Evolutionary conservation across 208 protist species (phyloP).

Genomic region (Leishmania braziliensis): DNA sequence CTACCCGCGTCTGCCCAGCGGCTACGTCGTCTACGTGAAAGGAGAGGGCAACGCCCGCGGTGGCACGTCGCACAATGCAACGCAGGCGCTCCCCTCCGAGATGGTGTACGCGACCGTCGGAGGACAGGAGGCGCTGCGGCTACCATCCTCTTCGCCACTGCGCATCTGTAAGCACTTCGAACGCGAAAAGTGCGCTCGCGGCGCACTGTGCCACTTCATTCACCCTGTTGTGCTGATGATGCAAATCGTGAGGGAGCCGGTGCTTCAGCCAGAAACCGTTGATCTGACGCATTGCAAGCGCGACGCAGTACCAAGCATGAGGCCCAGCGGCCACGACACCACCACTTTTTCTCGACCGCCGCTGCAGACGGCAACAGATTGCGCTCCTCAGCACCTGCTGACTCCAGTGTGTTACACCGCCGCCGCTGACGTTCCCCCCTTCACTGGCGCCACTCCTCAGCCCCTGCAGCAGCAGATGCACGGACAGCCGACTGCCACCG

Average conservation of each 20-base stretch:
- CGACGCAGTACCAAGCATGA: not conserved
- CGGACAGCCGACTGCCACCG: not conserved
- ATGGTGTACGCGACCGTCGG: slow-evolving; percentile 56
- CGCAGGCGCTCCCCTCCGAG: slow-evolving; percentile 39
- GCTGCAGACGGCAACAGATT: too few species aligned
- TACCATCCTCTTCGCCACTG: slow-evolving; percentile 36
- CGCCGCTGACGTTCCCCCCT: not conserved
- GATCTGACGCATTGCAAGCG: not conserved
- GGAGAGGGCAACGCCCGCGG: slow-evolving; percentile 15
- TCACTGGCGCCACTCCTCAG: not conserved
- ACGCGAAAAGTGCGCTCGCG: slow-evolving; percentile 64
- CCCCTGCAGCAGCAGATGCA: not conserved
- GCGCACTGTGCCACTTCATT: slow-evolving; percentile 64
- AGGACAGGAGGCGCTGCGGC: slow-evolving; percentile 43
- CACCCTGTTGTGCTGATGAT: slow-evolving; percentile 50
- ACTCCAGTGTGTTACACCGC: not conserved
- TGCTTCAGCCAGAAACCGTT: not conserved
- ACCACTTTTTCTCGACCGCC: too few species aligned
- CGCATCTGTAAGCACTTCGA: slow-evolving; percentile 74
- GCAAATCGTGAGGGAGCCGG: not conserved
- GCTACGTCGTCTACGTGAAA: slow-evolving; percentile 52
- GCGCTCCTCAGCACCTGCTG: too few species aligned
- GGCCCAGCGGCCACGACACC: too few species aligned
- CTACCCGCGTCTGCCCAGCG: slow-evolving; percentile 50
- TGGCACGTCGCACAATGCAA: not conserved